Evolutionary conservation across 495 filamentous ascomycete genomes (phyloP).

Genomic region (Daldinia childiae): DNA sequence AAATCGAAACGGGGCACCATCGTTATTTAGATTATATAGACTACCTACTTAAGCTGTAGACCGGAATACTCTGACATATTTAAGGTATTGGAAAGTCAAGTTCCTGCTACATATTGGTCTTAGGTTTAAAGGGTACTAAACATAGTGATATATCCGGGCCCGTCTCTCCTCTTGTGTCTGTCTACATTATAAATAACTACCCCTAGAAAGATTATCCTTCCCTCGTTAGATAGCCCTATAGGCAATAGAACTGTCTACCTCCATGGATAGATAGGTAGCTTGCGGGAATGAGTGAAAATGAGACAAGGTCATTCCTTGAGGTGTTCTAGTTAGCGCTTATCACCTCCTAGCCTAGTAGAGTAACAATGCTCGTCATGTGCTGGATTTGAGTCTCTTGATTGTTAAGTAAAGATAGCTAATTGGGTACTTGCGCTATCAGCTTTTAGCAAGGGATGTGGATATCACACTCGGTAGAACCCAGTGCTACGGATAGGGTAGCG

Average conservation of each 20-base stretch:
- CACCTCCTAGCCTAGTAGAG: neutral
- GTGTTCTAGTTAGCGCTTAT: neutral
- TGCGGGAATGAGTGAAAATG: too few relatives aligned
- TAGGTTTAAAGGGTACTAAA: too few relatives aligned
- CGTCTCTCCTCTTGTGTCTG: too few relatives aligned
- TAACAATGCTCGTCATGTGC: neutral
- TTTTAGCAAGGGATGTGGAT: neutral
- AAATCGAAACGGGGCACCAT: neutral
- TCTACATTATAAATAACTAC: too few relatives aligned
- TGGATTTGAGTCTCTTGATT: neutral
- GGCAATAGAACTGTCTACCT: too few relatives aligned
- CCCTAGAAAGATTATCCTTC: too few relatives aligned
- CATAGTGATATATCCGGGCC: too few relatives aligned
- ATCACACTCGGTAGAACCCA: neutral
- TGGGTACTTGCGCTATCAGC: neutral
- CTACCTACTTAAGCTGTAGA: neutral
- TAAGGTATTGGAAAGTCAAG: neutral
- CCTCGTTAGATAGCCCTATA: too few relatives aligned
- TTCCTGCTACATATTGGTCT: neutral
- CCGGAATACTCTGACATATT: neutral
- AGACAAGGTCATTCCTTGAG: neutral
- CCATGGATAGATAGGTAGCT: too few relatives aligned
- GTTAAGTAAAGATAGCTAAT: neutral
- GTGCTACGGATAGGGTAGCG: neutral
- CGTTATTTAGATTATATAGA: neutral